A percentile compares a stretch with the other conserved stretches of the same genome.
phyloP scores from a whole-genome alignment of 1,284 basidiomycete species.

The Leucocoprinus gongylophorus region DNA sequence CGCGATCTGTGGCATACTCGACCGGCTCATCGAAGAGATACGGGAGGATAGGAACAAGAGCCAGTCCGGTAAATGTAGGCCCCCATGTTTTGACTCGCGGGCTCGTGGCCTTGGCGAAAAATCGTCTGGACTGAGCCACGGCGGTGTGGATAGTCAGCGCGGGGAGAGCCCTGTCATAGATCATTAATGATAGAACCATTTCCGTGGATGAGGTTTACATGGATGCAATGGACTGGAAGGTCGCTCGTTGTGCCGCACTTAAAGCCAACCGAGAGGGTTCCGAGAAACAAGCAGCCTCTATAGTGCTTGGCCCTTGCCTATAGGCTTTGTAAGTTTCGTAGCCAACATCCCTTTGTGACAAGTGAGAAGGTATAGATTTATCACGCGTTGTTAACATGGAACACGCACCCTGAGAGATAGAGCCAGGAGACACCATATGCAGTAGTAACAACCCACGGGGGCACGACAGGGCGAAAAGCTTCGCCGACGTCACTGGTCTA shows the following conservation, averaged over 20 bases:
- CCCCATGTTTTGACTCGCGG: slow-evolving; percentile 70
- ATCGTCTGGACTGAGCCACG: slow-evolving; percentile 72
- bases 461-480: slow-evolving; percentile 85
- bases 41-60: slow-evolving; percentile 74
- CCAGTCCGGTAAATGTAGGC: slow-evolving; percentile 73
- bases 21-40: slow-evolving; percentile 83
- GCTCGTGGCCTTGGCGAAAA: slow-evolving; percentile 61
- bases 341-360: slow-evolving; percentile 65
- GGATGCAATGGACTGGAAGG: slow-evolving; percentile 86
- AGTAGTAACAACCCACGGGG: slow-evolving; percentile 69
- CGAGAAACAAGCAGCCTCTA: slow-evolving; percentile 72
- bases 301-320: slow-evolving; percentile 60
- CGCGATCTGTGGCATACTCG: slow-evolving; percentile 56
- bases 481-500: slow-evolving; percentile 89
- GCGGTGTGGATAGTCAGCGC: slow-evolving; percentile 83
- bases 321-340: slow-evolving; percentile 89
- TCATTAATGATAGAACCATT: neutral
- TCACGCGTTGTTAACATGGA: slow-evolving; percentile 3
- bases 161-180: slow-evolving; percentile 53
- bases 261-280: slow-evolving; percentile 69
- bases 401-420: slow-evolving; percentile 53
- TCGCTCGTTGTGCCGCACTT: slow-evolving; percentile 68
- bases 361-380: neutral
- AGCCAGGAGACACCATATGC: slow-evolving; percentile 88
- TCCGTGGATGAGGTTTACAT: slow-evolving; percentile 47